These are phyloP conservation scores for Verticillium longisporum DNA, from an alignment of 2,329 filamentous ascomycete genomes.

Conservation along the genomic window DNA sequence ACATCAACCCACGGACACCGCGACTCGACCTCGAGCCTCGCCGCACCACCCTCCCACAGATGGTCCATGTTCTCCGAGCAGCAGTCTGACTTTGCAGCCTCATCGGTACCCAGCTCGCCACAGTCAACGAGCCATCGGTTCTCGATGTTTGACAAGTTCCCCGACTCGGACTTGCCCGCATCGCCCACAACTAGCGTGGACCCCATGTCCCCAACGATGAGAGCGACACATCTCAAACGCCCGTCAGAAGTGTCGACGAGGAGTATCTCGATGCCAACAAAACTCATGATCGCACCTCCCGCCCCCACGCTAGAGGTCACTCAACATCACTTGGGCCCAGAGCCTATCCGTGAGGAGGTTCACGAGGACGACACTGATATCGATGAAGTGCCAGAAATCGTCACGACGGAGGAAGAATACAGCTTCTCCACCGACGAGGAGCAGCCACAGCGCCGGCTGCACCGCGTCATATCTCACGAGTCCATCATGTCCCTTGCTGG, in stretches of 20 bases:
- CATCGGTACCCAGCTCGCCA: conserved; percentile 77
- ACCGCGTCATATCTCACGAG: conserved; percentile 71
- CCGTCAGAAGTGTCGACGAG: conserved; percentile 44
- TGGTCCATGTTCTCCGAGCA: conserved; percentile 59
- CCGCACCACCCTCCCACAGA: conserved; percentile 39
- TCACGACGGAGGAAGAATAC: conserved; percentile 16
- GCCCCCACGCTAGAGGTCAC: conserved; percentile 12
- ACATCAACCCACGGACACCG: conserved; percentile 34
- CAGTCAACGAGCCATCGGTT: conserved; percentile 59
- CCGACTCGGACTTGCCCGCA: conserved; percentile 65
- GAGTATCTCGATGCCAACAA: conserved; percentile 14
- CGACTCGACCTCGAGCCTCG: conserved; percentile 43
- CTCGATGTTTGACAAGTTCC: conserved; percentile 73
- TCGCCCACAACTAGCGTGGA: conserved; percentile 74
- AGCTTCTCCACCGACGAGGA: conserved; percentile 24
- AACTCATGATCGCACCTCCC: conserved; percentile 14
- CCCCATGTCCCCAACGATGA: conserved; percentile 58
- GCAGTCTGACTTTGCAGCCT: conserved; percentile 58
- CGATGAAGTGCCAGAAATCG: conserved; percentile 21
- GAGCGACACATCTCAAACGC: conserved; percentile 44
- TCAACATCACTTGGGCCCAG: conserved; percentile 9
- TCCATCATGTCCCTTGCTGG: conserved; percentile 82
- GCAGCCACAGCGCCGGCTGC: conserved; percentile 41
- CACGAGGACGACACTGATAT: conserved; percentile 22
- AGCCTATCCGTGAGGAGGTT: conserved; percentile 16